A percentile compares a stretch with the other conserved stretches of the same genome.
These are phyloP conservation scores for Saxophila tyrrhenica DNA, from an alignment of 495 filamentous ascomycete species.

Conservation along the genomic window DNA sequence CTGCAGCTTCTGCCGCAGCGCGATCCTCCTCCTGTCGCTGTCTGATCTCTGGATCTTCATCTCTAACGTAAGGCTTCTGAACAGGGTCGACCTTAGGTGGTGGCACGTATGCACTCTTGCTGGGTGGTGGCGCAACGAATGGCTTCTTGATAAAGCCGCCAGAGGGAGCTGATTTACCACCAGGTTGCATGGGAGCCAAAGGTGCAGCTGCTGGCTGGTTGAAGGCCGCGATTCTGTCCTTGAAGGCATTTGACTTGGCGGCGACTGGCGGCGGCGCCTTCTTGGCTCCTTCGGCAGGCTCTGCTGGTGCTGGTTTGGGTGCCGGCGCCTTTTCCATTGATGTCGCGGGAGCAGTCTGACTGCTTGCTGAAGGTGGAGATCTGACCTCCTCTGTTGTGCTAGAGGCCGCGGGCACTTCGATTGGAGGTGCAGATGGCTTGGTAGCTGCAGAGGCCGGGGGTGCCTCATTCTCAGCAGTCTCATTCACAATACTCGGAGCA, in stretches of 20 bases:
- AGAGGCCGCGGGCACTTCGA: conserved; percentile 18
- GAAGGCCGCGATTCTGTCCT: conserved; percentile 91
- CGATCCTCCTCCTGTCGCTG: conserved; percentile 44
- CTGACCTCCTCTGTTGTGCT: conserved; percentile 6
- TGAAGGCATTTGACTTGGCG: conserved; percentile 84
- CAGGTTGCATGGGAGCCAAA: conserved; percentile 75
- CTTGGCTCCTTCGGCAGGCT: conserved; percentile 28
- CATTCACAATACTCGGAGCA: conserved; percentile 24
- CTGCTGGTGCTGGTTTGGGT: conserved; percentile 33
- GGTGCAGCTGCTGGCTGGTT: conserved; percentile 82
- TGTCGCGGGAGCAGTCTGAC: conserved; percentile 7
- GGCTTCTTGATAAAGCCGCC: conserved; percentile 88
- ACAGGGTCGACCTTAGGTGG: conserved; percentile 49
- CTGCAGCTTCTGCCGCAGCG: conserved; percentile 48
- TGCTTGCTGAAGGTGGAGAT: conserved; percentile 12
- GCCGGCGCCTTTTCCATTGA: neutral
- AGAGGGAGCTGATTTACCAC: conserved; percentile 40
- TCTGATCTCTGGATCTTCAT: conserved; percentile 76
- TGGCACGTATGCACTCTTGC: conserved; percentile 82
- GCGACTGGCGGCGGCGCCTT: conserved; percentile 53
- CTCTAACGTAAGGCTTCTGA: conserved; percentile 69
- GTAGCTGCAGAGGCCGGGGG: conserved; percentile 19
- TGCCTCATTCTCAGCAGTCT: conserved; percentile 30
- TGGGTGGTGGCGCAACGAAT: conserved; percentile 93
- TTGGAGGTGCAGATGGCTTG: conserved; percentile 24